Conservation (phyloP, 805 yeast species). For the Maudiozyma serrabonitensis region DNA sequence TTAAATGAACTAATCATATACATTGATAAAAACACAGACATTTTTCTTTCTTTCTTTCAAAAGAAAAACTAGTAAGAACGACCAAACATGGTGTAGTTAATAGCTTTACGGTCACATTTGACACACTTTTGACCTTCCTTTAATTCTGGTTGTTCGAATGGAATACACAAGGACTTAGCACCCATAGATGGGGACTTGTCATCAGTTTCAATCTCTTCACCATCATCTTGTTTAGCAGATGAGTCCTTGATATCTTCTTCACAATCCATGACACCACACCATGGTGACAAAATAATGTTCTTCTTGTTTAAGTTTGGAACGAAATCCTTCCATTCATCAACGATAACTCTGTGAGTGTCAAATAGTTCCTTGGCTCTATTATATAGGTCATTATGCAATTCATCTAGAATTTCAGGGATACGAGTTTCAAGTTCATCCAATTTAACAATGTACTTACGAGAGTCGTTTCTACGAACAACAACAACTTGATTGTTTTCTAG, state of each 20-base stretch:
- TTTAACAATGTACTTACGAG: slow-evolving; percentile 60
- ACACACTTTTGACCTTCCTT: slow-evolving; percentile 77
- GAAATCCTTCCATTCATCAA: slow-evolving; percentile 82
- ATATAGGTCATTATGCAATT: slow-evolving; percentile 68
- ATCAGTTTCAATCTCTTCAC: slow-evolving; percentile 81
- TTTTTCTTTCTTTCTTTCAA: no score
- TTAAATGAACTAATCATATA: no score
- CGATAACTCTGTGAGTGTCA: slow-evolving; percentile 74
- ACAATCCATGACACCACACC: slow-evolving; percentile 93
- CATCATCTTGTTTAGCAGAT: slow-evolving; percentile 65
- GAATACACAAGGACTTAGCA: slow-evolving; percentile 96
- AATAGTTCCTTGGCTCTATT: slow-evolving; percentile 70
- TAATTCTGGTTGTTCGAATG: slow-evolving; percentile 82
- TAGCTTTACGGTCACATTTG: slow-evolving; percentile 68
- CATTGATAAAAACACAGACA: no score
- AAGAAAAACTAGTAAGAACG: slow-evolving; percentile 61
- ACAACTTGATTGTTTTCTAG: slow-evolving; percentile 67
- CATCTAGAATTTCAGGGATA: slow-evolving; percentile 70
- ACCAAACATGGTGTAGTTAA: slow-evolving; percentile 89
- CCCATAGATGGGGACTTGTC: slow-evolving; percentile 99
- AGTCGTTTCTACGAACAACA: slow-evolving; percentile 89
- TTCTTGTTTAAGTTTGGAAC: slow-evolving; percentile 86
- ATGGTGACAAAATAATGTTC: slow-evolving; percentile 87
- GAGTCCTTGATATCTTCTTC: slow-evolving; percentile 95
- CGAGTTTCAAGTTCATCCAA: slow-evolving; percentile 54